Evolutionary conservation across 1,284 basidiomycete species (phyloP).

Genomic region (Sanghuangporus weigelae): DNA sequence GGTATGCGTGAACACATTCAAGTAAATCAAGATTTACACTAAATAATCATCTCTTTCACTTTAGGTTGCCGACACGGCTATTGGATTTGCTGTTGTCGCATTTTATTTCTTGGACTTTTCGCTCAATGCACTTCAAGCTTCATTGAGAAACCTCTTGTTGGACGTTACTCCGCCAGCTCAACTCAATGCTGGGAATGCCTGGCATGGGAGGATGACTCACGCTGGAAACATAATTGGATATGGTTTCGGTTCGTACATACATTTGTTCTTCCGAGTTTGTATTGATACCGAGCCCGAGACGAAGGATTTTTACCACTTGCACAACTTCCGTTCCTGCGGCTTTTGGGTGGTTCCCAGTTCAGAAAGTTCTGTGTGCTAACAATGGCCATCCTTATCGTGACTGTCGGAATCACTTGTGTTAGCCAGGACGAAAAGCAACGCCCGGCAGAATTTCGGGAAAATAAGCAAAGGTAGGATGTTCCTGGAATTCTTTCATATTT

Average conservation of each 20-base stretch:
- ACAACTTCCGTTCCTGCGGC: conserved; percentile 64
- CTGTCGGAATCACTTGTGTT: conserved; percentile 85
- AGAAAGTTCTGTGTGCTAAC: conserved; percentile 91
- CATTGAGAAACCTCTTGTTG: conserved; percentile 85
- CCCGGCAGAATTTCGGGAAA: conserved; percentile 33
- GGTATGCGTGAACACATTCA: conserved; percentile 33
- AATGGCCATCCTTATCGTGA: conserved; percentile 71
- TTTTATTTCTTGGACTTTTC: conserved; percentile 96
- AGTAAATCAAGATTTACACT: not conserved
- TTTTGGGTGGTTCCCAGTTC: conserved; percentile 92
- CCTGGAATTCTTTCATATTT: conserved; percentile 22
- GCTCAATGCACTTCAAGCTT: conserved; percentile 91
- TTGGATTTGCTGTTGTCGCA: conserved; percentile 81
- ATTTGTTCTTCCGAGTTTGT: not conserved
- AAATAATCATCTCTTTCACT: not conserved
- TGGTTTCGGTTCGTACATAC: conserved; percentile 62
- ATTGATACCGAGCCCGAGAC: not conserved
- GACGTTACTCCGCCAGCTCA: conserved; percentile 87
- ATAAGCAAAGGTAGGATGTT: conserved; percentile 37
- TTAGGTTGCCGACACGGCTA: conserved; percentile 68
- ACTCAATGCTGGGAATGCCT: conserved; percentile 91
- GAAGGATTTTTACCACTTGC: conserved; percentile 83
- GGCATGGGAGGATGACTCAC: conserved; percentile 94
- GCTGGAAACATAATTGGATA: conserved; percentile 93
- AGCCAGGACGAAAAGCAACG: conserved; percentile 74